phyloP scores from a whole-genome alignment of 352 stramenopile species.

The Salisapilia sapeloensis region DNA sequence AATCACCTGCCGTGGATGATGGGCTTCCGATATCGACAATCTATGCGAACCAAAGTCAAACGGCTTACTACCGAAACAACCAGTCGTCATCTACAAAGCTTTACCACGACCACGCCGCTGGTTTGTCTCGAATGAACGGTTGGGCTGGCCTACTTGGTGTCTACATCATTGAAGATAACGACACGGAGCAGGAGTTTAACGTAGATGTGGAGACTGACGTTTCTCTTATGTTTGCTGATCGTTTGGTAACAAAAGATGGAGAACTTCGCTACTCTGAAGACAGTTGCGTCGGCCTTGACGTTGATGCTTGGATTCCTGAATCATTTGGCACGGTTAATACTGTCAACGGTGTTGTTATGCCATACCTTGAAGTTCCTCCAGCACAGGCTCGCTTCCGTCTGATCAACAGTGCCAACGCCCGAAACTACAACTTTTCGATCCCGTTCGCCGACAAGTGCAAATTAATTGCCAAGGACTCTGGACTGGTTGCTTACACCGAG shows the following conservation, averaged over 20 bases:
- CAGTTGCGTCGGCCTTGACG: slow-evolving; percentile 18
- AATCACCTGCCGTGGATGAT: slow-evolving; percentile 45
- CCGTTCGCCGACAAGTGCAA: slow-evolving; percentile 41
- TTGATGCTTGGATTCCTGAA: slow-evolving; percentile 41
- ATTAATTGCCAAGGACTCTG: slow-evolving; percentile 45
- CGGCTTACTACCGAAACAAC: slow-evolving; percentile 42
- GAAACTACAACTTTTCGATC: slow-evolving; percentile 60
- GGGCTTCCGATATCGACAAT: slow-evolving; percentile 32
- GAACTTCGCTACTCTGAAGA: slow-evolving; percentile 51
- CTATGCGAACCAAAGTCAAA: slow-evolving; percentile 46
- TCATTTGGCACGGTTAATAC: slow-evolving; percentile 40
- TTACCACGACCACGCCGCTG: slow-evolving; percentile 59
- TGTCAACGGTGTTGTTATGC: slow-evolving; percentile 57
- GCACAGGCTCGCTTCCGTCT: slow-evolving; percentile 45
- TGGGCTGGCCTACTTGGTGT: slow-evolving; percentile 40
- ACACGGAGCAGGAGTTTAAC: slow-evolving; percentile 24
- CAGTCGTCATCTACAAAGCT: slow-evolving; percentile 49
- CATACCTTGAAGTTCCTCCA: slow-evolving; percentile 33
- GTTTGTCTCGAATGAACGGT: slow-evolving; percentile 43
- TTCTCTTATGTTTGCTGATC: slow-evolving; percentile 29
- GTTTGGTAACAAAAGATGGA: slow-evolving; percentile 26
- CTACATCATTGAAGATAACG: slow-evolving; percentile 41
- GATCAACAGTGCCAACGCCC: slow-evolving; percentile 36
- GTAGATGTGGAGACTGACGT: slow-evolving; percentile 39
- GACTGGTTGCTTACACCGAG: slow-evolving; percentile 24